Conservation (phyloP, 345 rosid species). For the Gossypium herbaceum region DNA sequence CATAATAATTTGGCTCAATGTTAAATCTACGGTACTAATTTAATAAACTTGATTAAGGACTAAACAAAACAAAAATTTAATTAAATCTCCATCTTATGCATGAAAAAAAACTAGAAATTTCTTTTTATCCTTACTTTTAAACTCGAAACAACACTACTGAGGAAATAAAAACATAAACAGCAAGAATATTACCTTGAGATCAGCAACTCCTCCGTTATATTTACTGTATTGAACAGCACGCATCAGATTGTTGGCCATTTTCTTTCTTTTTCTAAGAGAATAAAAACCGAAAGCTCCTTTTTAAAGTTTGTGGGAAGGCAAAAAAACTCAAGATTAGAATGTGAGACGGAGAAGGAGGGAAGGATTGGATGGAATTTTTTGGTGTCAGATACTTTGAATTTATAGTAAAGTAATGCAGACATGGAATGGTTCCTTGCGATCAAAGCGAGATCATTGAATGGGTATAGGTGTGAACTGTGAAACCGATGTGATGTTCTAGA, state of each 20-base stretch:
- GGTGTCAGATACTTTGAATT: background rate
- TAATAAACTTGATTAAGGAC: too few species aligned
- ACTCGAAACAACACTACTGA: too few species aligned
- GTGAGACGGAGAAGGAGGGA: background rate
- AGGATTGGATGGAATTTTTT: too few species aligned
- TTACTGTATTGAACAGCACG: constrained; percentile 31
- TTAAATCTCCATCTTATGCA: too few species aligned
- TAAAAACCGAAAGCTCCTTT: background rate
- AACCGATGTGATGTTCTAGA: background rate
- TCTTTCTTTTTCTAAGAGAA: background rate
- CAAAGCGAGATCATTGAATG: background rate
- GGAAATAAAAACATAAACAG: too few species aligned
- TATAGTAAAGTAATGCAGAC: background rate
- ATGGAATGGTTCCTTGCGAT: background rate
- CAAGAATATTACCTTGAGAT: constrained; percentile 32
- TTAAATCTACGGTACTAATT: too few species aligned
- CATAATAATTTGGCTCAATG: too few species aligned
- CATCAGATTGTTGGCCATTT: constrained; percentile 44
- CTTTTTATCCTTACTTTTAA: too few species aligned
- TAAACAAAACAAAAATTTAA: too few species aligned
- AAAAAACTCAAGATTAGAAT: background rate
- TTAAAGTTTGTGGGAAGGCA: background rate
- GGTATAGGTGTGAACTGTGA: background rate
- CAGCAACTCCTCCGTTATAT: constrained; percentile 48
- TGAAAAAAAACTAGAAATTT: background rate